Evolutionary conservation across 2,329 filamentous ascomycete genomes (phyloP).

Genomic region (Penicillium sp.): DNA sequence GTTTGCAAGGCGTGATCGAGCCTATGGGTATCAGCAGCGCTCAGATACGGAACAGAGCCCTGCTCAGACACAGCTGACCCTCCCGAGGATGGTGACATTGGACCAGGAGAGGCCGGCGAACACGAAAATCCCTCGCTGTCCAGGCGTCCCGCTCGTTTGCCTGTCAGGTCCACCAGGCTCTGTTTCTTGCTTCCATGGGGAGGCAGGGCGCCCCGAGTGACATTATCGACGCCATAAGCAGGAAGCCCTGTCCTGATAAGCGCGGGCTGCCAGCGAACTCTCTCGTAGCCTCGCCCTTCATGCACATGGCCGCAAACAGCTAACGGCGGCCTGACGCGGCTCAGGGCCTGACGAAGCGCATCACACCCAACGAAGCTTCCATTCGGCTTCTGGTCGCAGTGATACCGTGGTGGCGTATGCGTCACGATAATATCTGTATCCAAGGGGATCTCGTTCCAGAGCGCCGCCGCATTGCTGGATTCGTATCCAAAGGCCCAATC

Average conservation of each 20-base stretch:
- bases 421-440: constrained; percentile 53
- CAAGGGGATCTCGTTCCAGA: constrained; percentile 50
- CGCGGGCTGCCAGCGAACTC: constrained; percentile 44
- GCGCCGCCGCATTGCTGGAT: constrained; percentile 34
- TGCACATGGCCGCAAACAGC: constrained; percentile 58
- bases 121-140: constrained; percentile 26
- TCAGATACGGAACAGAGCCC: constrained; percentile 6
- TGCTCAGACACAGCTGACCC: constrained; percentile 7
- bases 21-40: constrained; percentile 7
- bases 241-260: background rate
- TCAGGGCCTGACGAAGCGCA: constrained; percentile 43
- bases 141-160: constrained; percentile 35
- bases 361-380: constrained; percentile 46
- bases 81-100: constrained; percentile 3
- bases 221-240: constrained; percentile 7
- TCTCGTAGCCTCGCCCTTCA: constrained; percentile 50
- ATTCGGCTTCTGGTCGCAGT: constrained; percentile 42
- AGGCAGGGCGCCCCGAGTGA: constrained; percentile 30
- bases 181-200: constrained; percentile 50
- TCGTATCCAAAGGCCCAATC: constrained; percentile 56
- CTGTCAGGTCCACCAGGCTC: constrained; percentile 50
- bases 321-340: constrained; percentile 47
- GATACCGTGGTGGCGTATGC: constrained; percentile 51
- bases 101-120: background rate
- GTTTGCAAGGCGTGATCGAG: constrained; percentile 14